A percentile compares a stretch with the other conserved stretches of the same genome.
phyloP scores from a whole-genome alignment of 2,329 filamentous ascomycete genomes.

The Aspergillus intermedius region DNA sequence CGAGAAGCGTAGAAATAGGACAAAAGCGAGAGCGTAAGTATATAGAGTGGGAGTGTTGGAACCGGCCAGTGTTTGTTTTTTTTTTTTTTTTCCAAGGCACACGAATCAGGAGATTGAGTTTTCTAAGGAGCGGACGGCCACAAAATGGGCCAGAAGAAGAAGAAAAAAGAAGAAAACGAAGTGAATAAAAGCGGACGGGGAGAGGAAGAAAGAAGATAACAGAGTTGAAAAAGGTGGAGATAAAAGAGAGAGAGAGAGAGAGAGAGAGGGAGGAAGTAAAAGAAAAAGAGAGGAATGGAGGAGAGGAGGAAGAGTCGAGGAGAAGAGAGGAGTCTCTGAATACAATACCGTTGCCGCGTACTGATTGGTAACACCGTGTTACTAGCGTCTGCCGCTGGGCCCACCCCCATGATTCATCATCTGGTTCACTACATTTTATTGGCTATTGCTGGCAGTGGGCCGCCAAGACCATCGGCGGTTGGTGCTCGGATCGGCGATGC shows the following conservation, averaged over 20 bases:
- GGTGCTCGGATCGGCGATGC: too few relatives aligned
- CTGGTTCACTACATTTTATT: background rate
- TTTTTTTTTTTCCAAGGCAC: background rate
- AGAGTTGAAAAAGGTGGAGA: constrained; percentile 9
- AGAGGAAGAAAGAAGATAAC: constrained; percentile 8
- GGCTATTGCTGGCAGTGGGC: too few relatives aligned
- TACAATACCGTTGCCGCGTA: background rate
- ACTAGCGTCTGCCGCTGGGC: background rate
- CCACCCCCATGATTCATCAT: background rate
- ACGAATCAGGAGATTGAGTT: background rate
- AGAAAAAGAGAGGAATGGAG: constrained; percentile 3
- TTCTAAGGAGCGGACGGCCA: constrained; percentile 36
- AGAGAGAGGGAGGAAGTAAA: background rate
- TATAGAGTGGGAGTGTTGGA: constrained; percentile 3
- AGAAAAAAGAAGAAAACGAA: constrained; percentile 5
- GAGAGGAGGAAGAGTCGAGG: background rate
- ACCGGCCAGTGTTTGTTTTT: constrained; percentile 5
- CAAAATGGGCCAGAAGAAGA: constrained; percentile 20
- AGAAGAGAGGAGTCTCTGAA: background rate
- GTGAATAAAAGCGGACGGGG: constrained; percentile 6
- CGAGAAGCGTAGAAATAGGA: too few relatives aligned
- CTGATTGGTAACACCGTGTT: background rate
- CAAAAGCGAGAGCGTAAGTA: too few relatives aligned
- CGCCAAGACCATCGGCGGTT: too few relatives aligned
- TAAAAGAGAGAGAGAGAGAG: constrained; percentile 9